These are phyloP conservation scores for Amanita molliuscula DNA, from an alignment of 768 basidiomycete species.

Conservation along the genomic window DNA sequence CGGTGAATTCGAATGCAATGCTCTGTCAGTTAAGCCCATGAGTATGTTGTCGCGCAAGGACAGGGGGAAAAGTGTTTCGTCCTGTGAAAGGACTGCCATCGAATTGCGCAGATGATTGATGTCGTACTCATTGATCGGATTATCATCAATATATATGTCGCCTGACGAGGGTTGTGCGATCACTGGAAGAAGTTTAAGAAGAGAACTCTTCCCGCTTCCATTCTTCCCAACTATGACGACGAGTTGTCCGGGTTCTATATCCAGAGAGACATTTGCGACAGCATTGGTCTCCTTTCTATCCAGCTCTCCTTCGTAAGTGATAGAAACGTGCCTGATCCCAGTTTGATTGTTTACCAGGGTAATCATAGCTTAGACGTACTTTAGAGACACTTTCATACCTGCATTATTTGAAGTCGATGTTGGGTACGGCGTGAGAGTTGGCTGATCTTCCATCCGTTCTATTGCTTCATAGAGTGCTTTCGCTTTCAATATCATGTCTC, in stretches of 20 bases:
- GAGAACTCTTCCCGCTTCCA: conserved; percentile 44
- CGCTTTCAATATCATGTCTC: conserved; percentile 10
- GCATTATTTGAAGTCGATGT: conserved; percentile 1
- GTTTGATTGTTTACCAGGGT: not conserved
- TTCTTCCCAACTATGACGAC: conserved; percentile 51
- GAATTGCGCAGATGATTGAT: conserved; percentile 29
- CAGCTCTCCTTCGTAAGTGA: conserved; percentile 5
- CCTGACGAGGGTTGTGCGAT: conserved; percentile 38
- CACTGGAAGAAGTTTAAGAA: conserved; percentile 39
- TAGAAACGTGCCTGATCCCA: conserved; percentile 11
- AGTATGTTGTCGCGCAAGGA: conserved; percentile 31
- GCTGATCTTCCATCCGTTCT: not conserved
- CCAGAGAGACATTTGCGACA: conserved; percentile 24
- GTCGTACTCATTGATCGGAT: conserved; percentile 26
- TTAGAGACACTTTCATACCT: conserved; percentile 18
- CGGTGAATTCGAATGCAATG: not conserved
- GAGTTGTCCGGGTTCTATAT: conserved; percentile 31
- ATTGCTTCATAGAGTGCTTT: conserved; percentile 13
- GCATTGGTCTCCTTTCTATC: conserved; percentile 18
- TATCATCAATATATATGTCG: conserved; percentile 31
- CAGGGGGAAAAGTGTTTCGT: conserved; percentile 37
- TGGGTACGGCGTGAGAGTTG: conserved; percentile 5
- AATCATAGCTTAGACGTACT: conserved; percentile 7
- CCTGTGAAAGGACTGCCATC: conserved; percentile 39
- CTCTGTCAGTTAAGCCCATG: conserved; percentile 16